Evolutionary conservation across 345 rosid genomes (phyloP), one percentile per base, ranked within the genome.

Genomic region (Pistacia atlantica): DNA sequence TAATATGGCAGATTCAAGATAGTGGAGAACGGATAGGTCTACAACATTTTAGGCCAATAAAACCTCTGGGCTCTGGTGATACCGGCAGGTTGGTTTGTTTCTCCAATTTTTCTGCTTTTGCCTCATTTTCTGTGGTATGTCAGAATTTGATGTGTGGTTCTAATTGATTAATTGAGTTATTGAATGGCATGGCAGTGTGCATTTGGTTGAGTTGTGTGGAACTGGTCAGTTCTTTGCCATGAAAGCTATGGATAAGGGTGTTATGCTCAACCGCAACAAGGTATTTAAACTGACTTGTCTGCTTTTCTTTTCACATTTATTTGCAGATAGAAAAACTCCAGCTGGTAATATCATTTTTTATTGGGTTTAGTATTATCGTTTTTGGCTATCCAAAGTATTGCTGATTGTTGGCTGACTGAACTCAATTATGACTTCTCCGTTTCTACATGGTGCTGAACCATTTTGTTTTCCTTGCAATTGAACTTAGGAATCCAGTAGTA

Each of bases 11-110:
- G 97, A 77, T 90, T 71, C 76, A 83, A 17, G 93, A 91, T 22
- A 65, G 83, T 16, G 96, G 94, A 74, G 99, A 95, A 79, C 85
- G 71, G 52, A 87, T 95, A 73, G 89, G 97, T 55, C 81, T 93
- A 67, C 82, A 90, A 71, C 97, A 95, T 89, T 95, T 95, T 74
- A 82, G 81, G 85, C 99, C 96, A 11, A 80, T 93, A 69, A 95
- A 93, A 79, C 96, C 98, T 52, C 80, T 95, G 84, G 99, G 98
- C 72, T 92, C 97, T 4, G 99, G 99, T 76, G 99, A 95, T 83
- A 93, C 98, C n/a, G 99, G 99, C 84, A 91, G 98, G 97, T 95
- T 54, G 70, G 74, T 74, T 54, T 35, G 33, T 42, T 63, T 48
- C 25, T 25, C 20, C 63, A 16, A 51, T 61, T 57, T 31, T 54